Conservation (phyloP, 441 rosid genomes). For the Corymbia citriodora region DNA sequence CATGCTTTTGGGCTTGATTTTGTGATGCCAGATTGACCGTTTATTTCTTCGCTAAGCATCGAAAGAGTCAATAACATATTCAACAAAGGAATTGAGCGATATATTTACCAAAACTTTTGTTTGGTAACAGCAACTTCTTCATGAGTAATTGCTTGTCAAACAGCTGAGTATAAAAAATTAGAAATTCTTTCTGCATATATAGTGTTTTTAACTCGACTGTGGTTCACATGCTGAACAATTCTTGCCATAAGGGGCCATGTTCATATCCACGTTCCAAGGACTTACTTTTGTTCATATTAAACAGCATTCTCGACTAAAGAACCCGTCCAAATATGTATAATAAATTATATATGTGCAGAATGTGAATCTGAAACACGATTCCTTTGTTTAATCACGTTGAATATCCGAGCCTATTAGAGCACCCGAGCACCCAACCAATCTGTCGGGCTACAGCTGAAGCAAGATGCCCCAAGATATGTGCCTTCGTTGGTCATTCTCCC, state of each 20-base stretch:
- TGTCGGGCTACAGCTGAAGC: neutral
- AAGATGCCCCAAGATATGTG: neutral
- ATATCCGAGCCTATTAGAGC: neutral
- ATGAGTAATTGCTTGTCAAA: neutral
- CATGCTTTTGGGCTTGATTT: neutral
- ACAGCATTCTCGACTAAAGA: neutral
- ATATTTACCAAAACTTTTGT: neutral
- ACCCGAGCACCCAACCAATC: neutral
- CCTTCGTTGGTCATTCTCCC: neutral
- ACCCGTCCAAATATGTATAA: neutral
- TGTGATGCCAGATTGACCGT: neutral
- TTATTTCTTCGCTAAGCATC: neutral
- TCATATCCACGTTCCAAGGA: neutral
- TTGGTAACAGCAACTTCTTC: neutral
- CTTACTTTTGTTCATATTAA: neutral
- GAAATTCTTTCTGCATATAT: neutral
- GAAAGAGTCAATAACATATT: neutral
- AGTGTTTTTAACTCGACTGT: neutral
- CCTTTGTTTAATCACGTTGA: neutral
- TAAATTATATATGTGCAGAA: neutral
- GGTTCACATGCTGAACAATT: neutral
- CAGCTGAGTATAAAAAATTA: neutral
- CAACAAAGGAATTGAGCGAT: neutral
- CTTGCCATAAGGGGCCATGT: neutral
- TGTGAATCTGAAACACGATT: neutral